Conservation (phyloP, 1,284 basidiomycete genomes). For the Cutaneotrichosporon sp. region DNA sequence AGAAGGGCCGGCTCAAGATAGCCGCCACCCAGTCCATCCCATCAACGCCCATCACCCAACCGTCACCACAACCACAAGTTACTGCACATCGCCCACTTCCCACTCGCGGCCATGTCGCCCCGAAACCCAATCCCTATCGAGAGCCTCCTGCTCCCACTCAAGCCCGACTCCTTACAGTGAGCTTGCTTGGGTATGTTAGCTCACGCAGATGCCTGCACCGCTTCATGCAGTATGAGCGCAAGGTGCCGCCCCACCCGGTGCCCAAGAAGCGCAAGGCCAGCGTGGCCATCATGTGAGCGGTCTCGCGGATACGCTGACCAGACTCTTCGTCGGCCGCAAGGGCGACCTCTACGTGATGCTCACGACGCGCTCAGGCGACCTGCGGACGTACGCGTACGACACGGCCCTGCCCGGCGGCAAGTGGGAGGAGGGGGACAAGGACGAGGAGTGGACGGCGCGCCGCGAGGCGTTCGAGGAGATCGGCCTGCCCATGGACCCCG, state of each 20-base stretch:
- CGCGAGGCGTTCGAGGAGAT: conserved; percentile 78
- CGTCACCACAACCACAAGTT: not conserved
- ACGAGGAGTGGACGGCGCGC: conserved; percentile 73
- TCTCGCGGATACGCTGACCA: no score
- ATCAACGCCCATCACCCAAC: not conserved
- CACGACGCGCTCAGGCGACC: conserved; percentile 62
- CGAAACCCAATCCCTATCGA: conserved; percentile 37
- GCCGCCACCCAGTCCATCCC: not conserved
- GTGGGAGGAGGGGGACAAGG: conserved; percentile 66
- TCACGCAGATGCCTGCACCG: conserved; percentile 42
- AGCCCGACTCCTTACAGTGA: conserved; percentile 20
- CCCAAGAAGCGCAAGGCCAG: conserved; percentile 41
- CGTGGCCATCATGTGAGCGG: conserved; percentile 46
- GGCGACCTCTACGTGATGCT: conserved; percentile 80
- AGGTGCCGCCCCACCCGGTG: conserved; percentile 21
- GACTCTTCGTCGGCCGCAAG: conserved; percentile 71
- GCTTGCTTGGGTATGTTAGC: no score
- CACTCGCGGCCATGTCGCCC: conserved; percentile 15
- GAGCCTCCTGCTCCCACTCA: conserved; percentile 43
- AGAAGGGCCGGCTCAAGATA: not conserved
- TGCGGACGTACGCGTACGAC: conserved; percentile 76
- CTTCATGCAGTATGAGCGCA: conserved; percentile 36
- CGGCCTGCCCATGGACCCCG: conserved; percentile 69
- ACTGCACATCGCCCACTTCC: not conserved
- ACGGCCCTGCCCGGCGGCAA: conserved; percentile 82